Conservation (phyloP, 164 flowering plant species). For the Annona cherimola region DNA sequence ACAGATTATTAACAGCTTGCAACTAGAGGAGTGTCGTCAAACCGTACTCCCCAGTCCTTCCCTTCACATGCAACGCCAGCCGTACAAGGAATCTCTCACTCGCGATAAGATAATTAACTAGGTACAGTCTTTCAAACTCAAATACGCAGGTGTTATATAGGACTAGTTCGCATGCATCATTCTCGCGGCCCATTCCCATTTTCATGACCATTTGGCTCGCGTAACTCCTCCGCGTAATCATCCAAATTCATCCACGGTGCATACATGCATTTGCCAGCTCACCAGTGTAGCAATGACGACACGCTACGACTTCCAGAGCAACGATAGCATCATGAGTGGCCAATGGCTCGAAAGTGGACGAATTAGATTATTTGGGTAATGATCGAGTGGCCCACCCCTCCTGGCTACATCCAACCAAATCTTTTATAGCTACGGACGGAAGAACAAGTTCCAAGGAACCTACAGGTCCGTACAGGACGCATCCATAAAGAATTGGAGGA, state of each 20-base stretch:
- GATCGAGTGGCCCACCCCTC: no score
- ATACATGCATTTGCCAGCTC: no score
- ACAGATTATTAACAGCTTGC: background rate
- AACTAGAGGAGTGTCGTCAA: conserved; percentile 8
- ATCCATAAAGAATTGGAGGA: background rate
- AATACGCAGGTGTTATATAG: background rate
- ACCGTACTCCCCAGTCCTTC: conserved; percentile 5
- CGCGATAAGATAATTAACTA: background rate
- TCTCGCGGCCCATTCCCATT: background rate
- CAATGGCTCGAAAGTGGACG: no score
- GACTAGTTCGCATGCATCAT: background rate
- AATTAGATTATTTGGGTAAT: no score
- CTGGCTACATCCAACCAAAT: no score
- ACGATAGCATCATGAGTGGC: no score
- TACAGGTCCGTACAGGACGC: background rate
- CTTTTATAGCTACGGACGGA: no score
- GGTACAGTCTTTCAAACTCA: background rate
- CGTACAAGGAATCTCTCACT: conserved; percentile 10
- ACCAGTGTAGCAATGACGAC: no score
- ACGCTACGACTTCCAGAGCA: no score
- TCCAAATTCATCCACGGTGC: no score
- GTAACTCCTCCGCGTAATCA: no score
- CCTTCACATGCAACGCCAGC: background rate
- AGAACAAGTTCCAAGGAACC: background rate
- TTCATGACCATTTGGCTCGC: background rate